Conservation (phyloP, 2,329 filamentous ascomycete species). For the Pezicula carpinea region DNA sequence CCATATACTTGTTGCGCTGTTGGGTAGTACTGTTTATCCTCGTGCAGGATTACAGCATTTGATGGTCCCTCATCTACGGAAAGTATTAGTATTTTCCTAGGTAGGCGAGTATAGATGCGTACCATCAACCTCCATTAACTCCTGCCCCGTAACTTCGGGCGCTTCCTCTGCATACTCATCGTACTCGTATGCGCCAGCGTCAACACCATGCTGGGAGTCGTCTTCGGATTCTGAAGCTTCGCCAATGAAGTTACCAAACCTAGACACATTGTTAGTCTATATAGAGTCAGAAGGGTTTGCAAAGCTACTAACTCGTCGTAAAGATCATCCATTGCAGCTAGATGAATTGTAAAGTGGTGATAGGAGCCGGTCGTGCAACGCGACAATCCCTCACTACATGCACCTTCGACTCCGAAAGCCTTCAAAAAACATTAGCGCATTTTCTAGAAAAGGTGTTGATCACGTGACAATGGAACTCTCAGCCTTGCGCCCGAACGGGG, state of each 20-base stretch:
- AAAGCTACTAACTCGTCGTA: slow-evolving; percentile 75
- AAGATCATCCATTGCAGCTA: slow-evolving; percentile 74
- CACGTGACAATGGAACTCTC: slow-evolving; percentile 20
- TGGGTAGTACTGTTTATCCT: slow-evolving; percentile 99
- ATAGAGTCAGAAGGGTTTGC: background rate
- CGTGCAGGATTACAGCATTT: slow-evolving; percentile 95
- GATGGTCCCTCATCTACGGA: slow-evolving; percentile 72
- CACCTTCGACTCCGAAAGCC: slow-evolving; percentile 8
- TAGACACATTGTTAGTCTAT: slow-evolving; percentile 33
- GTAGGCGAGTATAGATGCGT: slow-evolving; percentile 21
- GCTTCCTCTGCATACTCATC: slow-evolving; percentile 64
- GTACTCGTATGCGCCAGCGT: slow-evolving; percentile 75
- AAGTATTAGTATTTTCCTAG: slow-evolving; percentile 21
- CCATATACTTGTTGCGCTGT: slow-evolving; percentile 97
- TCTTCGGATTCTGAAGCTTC: slow-evolving; percentile 86
- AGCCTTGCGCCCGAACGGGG: slow-evolving; percentile 6
- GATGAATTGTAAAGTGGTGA: slow-evolving; percentile 1
- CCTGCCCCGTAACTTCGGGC: slow-evolving; percentile 63
- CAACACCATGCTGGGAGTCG: slow-evolving; percentile 73
- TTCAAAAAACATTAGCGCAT: slow-evolving; percentile 16
- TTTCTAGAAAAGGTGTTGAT: too few relatives aligned
- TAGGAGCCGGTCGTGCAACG: slow-evolving; percentile 7
- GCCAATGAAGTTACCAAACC: slow-evolving; percentile 98
- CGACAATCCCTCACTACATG: slow-evolving; percentile 8
- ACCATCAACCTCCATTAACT: slow-evolving; percentile 93